phyloP scores from a whole-genome alignment of 2,329 filamentous ascomycete genomes.

The Helminthosporium solani region DNA sequence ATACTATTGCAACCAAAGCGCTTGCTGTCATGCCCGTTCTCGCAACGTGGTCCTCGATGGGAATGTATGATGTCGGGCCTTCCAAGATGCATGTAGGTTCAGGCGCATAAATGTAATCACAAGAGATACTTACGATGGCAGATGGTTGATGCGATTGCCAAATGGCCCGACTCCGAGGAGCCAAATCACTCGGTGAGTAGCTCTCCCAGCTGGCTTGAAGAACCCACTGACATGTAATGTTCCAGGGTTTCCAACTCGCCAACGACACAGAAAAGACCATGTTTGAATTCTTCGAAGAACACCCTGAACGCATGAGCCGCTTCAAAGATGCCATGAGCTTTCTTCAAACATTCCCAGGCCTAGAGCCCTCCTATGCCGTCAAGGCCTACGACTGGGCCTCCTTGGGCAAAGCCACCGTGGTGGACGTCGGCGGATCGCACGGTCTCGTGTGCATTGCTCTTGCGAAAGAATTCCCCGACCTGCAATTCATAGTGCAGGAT shows the following conservation, averaged over 20 bases:
- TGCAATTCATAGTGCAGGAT: slow-evolving; percentile 21
- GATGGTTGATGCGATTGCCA: slow-evolving; percentile 12
- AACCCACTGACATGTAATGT: slow-evolving; percentile 6
- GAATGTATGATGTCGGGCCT: slow-evolving; percentile 9
- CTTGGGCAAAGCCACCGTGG: slow-evolving; percentile 16
- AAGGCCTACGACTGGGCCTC: slow-evolving; percentile 15
- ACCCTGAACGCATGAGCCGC: slow-evolving; percentile 7
- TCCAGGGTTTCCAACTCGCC: slow-evolving; percentile 12
- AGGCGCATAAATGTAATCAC: slow-evolving; percentile 5
- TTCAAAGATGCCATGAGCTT: slow-evolving; percentile 16
- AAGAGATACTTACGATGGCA: slow-evolving; percentile 10
- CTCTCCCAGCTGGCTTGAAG: slow-evolving; percentile 2
- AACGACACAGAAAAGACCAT: slow-evolving; percentile 13
- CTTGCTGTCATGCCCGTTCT: slow-evolving; percentile 9
- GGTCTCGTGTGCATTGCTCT: slow-evolving; percentile 16
- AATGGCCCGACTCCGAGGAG: slow-evolving; percentile 14
- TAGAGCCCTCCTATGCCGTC: slow-evolving; percentile 6
- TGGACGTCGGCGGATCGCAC: slow-evolving; percentile 22
- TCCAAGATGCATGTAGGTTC: slow-evolving; percentile 10
- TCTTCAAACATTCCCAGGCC: slow-evolving; percentile 4
- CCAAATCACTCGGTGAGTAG: slow-evolving; percentile 11
- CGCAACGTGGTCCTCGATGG: slow-evolving; percentile 7
- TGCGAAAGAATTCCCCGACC: slow-evolving; percentile 11
- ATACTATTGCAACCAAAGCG: slow-evolving; percentile 12
- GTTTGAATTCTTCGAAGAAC: slow-evolving; percentile 8